Evolutionary conservation across 73 alveolate species (phyloP), one percentile per base, ranked within the genome.

Genomic region (Paramecium sexaurelia): DNA sequence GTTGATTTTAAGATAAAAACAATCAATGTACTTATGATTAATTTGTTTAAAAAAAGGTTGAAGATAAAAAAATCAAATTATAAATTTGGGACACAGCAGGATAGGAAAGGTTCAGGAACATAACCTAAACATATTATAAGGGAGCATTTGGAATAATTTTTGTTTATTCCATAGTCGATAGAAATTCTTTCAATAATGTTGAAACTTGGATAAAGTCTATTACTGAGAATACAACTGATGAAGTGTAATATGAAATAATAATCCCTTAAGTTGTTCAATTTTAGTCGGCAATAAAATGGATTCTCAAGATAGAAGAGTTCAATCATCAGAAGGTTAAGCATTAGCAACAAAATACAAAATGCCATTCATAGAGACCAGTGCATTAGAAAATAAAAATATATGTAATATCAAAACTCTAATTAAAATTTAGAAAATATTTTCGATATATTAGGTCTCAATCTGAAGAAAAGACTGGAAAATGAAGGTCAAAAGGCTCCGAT

Each of bases 1-100:
- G 95, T 96, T 85, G 99, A 96, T 84, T 96, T 93, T 94, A 96
- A 96, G 92, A 94, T 96, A 29, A 96, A 96, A 89, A 91, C 90
- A 35, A 69, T 95, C 19, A 29, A 7, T 29, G 83, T 66, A 66
- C 9, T 22, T 0, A 7, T 11, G 26, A 32, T 29, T 13, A 29
- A 29, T 66, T 22, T 29, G 37, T 11, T 11, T n/a, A n/a, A n/a
- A 29, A 29, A 13, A 29, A 66, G 83, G 83, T 66, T 10, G 83
- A 66, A 29, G 83, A 66, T 66, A 66, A 66, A 45, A 66, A 66
- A 32, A 66, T 66, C 22, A 66, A 66, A 66, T 66, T 86, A 15
- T 86, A 71, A n/a, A 75, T 88, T 3, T 96, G 98, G 98, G 98
- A 96, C 88, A 96, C 98, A 29, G 99, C 97, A 55, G 99, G 98